Evolutionary conservation across 1,139 yeast genomes (phyloP).

Genomic region (Yamadazyma taylorii): DNA sequence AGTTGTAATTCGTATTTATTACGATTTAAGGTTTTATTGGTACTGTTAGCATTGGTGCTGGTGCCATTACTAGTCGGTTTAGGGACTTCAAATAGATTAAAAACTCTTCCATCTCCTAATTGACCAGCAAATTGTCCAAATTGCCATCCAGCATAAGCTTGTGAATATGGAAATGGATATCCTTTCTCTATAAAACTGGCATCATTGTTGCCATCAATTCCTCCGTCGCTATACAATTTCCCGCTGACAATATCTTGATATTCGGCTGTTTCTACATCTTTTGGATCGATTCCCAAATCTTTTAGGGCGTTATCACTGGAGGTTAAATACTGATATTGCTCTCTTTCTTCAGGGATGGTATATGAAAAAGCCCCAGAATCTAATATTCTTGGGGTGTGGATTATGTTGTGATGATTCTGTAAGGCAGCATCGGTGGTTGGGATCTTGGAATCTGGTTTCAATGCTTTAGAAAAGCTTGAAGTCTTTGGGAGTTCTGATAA

Average conservation of each 20-base stretch:
- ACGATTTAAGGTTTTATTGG: slow-evolving; percentile 26
- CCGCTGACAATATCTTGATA: slow-evolving; percentile 67
- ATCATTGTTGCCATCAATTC: too few relatives aligned
- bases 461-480: slow-evolving; percentile 47
- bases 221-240: slow-evolving; percentile 42
- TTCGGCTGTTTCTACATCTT: slow-evolving; percentile 38
- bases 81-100: slow-evolving; percentile 71
- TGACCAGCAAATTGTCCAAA: slow-evolving; percentile 98
- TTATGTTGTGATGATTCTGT: slow-evolving; percentile 32
- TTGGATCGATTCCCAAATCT: slow-evolving; percentile 55
- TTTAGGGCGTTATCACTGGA: slow-evolving; percentile 61
- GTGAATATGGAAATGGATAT: slow-evolving; percentile 78
- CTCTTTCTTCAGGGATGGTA: slow-evolving; percentile 63
- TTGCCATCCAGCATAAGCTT: slow-evolving; percentile 94
- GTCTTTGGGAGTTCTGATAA: slow-evolving; percentile 38
- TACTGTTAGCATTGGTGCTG: too few relatives aligned
- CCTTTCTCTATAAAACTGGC: slow-evolving; percentile 28
- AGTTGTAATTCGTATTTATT: slow-evolving; percentile 66
- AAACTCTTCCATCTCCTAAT: slow-evolving; percentile 92
- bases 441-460: slow-evolving; percentile 62
- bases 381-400: slow-evolving; percentile 58
- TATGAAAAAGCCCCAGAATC: slow-evolving; percentile 69
- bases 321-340: slow-evolving; percentile 53
- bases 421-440: slow-evolving; percentile 54
- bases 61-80: slow-evolving; percentile 19